Base-by-base conservation (phyloP, 176 grass and related monocot genomes). In the Oropetium thomaeum region DNA sequence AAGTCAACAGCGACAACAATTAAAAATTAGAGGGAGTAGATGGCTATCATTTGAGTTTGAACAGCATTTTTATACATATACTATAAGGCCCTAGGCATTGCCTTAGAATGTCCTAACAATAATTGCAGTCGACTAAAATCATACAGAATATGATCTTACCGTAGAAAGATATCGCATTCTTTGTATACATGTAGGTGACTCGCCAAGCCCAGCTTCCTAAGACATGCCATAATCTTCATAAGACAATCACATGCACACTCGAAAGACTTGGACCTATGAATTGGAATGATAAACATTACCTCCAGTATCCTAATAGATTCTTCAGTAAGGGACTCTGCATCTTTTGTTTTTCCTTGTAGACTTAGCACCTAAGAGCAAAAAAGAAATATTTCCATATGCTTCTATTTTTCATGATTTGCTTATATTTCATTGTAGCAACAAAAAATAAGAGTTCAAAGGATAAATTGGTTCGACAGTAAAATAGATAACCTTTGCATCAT, bases 281-380 rank as follows among this genome's bases (percentile, higher is more conserved):
- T 47, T 62, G 26, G 80, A 71, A 69, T 68, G 25, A 12, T 28
- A 67, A 44, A 65, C 70, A 31, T 80, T 80, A 97, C 94, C 88
- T 97, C 90, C 23, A 97, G 67, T 87, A 97, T 93, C 41, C 83
- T 97, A 73, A 97, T 91, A 76, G 94, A 97, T 61, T 97, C 90
- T 80, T 37, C 75, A 67, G 70, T 85, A 83, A 97, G 88, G 60
- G 62, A 82, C 76, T 89, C 86, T 58, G 83, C 88, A 75, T 87
- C 88, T 61, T 87, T 91, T 79, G 81, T 76, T 89, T 90, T 97
- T 77, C 82, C 68, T 84, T 89, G 86, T 61, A 89, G 68, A 91
- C 78, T 73, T 57, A 97, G 49, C 29, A 91, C 94, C 94, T 97
- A 77, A 47, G 4, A 74, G 53, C 14, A 75, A 41, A 26, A 76